These are phyloP conservation scores for Leptographium lundbergii DNA, from an alignment of 2,329 filamentous ascomycete genomes.

Conservation along the genomic window DNA sequence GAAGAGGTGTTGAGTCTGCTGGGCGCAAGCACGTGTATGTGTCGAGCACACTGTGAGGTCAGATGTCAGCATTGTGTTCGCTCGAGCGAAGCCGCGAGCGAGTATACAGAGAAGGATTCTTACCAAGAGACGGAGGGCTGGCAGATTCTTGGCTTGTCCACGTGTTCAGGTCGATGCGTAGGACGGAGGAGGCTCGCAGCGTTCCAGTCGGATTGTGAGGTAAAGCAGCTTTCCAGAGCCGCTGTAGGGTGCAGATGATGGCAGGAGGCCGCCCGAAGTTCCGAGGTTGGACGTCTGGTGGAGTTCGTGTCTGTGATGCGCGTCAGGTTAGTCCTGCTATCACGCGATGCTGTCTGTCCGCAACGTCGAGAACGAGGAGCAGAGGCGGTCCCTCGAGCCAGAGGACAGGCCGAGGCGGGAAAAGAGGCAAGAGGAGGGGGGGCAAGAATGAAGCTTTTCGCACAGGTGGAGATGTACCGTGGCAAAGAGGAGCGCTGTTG, in stretches of 20 bases:
- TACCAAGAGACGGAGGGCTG: neutral
- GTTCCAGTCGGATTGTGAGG: neutral
- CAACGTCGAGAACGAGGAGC: neutral
- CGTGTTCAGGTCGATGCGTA: too few relatives aligned
- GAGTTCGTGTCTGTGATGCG: neutral
- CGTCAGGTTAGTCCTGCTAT: constrained; percentile 4
- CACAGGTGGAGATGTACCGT: neutral
- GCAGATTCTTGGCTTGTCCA: too few relatives aligned
- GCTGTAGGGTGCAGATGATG: neutral
- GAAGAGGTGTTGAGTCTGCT: too few relatives aligned
- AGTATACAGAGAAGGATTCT: neutral
- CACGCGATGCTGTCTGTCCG: neutral
- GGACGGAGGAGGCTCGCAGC: too few relatives aligned
- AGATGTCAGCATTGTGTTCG: too few relatives aligned
- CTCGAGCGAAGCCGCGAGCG: too few relatives aligned
- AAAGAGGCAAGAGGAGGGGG: neutral
- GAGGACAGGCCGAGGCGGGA: neutral
- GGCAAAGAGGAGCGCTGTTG: neutral
- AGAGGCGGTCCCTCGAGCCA: too few relatives aligned
- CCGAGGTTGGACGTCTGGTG: neutral
- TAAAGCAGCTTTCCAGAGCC: neutral
- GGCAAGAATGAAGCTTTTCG: constrained; percentile 1
- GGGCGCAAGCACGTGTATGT: neutral
- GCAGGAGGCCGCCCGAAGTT: neutral
- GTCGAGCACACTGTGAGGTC: too few relatives aligned